Evolutionary conservation across 2,329 filamentous ascomycete genomes (phyloP).

Genomic region (Dactylellina drechsleri): DNA sequence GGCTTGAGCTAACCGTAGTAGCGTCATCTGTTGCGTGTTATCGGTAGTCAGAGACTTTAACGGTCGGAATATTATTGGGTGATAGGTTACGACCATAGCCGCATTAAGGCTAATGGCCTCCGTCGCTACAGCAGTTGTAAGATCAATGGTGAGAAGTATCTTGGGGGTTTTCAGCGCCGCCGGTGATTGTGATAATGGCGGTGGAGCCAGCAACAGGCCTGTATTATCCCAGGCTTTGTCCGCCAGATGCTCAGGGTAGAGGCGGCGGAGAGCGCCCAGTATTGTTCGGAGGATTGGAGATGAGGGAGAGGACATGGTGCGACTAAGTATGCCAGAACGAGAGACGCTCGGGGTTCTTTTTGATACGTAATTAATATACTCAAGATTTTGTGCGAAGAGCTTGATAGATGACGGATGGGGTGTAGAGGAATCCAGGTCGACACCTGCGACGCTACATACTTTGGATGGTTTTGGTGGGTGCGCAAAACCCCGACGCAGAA

Average conservation of each 20-base stretch:
- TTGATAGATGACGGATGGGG: no score
- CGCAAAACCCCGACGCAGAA: no score
- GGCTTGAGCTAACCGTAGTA: constrained; percentile 82
- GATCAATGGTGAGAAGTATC: constrained; percentile 86
- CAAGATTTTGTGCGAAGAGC: no score
- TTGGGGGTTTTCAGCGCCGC: constrained; percentile 66
- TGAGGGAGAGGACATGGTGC: constrained; percentile 19
- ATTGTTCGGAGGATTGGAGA: constrained; percentile 52
- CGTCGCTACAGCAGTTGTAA: constrained; percentile 86
- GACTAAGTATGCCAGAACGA: background rate
- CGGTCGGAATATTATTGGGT: constrained; percentile 96
- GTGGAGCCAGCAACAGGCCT: constrained; percentile 78
- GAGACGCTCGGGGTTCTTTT: no score
- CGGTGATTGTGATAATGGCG: constrained; percentile 17
- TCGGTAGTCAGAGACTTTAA: constrained; percentile 86
- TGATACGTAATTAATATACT: no score
- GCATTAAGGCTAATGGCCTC: constrained; percentile 83
- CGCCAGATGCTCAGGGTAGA: constrained; percentile 85
- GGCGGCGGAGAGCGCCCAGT: constrained; percentile 31
- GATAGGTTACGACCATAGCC: constrained; percentile 87
- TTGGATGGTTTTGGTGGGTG: no score
- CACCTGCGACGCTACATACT: no score
- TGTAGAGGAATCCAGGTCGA: no score
- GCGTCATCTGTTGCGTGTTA: constrained; percentile 85
- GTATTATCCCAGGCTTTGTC: constrained; percentile 96